phyloP scores from a whole-genome alignment of 371 early-diverging fungal genomes.

The Actinomortierella wolfii region DNA sequence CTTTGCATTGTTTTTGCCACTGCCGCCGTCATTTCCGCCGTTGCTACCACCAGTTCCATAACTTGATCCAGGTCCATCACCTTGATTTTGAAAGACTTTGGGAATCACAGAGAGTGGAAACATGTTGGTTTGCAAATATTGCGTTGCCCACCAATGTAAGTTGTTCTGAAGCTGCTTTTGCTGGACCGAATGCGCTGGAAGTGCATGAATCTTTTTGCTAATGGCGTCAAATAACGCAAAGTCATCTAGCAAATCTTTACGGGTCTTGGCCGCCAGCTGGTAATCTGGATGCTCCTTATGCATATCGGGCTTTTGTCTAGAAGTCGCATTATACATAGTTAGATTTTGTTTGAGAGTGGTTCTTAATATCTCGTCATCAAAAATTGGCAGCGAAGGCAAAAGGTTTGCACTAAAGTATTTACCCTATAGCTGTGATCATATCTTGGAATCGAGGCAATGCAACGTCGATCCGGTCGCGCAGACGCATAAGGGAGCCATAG shows the following conservation, averaged over 20 bases:
- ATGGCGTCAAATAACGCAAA: conserved; percentile 68
- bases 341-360: too few species aligned
- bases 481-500: conserved; percentile 35
- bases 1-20: conserved; percentile 16
- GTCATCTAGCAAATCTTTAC: conserved; percentile 67
- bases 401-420: conserved; percentile 14
- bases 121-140: conserved; percentile 88
- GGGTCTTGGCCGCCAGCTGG: conserved; percentile 58
- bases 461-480: conserved; percentile 56
- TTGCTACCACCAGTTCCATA: too few species aligned
- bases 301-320: conserved; percentile 52
- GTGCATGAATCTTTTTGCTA: conserved; percentile 59
- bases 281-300: conserved; percentile 59
- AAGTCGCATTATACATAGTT: too few species aligned
- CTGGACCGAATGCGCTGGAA: conserved; percentile 54
- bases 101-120: conserved; percentile 87
- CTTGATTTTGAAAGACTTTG: conserved; percentile 49
- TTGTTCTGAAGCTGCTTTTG: conserved; percentile 69
- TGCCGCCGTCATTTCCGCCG: conserved; percentile 1
- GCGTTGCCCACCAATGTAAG: conserved; percentile 70
- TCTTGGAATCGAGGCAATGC: conserved; percentile 64
- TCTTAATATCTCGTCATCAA: too few species aligned
- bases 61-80: conserved; percentile 2
- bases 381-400: neutral
- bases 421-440: conserved; percentile 60